Base-by-base conservation (phyloP, 176 grass and related monocot genomes). In the Oryza glaberrima region DNA sequence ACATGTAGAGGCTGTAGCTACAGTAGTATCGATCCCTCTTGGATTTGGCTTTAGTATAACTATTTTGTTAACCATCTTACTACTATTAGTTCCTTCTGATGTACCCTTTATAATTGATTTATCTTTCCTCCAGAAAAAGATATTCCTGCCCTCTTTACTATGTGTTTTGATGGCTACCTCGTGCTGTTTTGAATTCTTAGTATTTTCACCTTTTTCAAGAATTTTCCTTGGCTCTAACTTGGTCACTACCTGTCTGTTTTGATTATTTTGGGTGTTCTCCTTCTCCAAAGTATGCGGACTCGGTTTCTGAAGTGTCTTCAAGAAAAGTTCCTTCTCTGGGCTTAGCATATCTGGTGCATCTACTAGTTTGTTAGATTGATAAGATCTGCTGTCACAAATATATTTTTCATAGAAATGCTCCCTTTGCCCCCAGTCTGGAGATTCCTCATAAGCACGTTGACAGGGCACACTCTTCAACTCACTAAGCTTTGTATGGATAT, bases 21-120 rank as follows among this genome's bases (percentile, higher is more conserved):
- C 47, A 14, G 63, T 44, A 44, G 75, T 28, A 12, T 69, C n/a
- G 14, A 79, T 51, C 5, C 80, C 84, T 78, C 47, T 83, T 83
- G 84, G 66, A 81, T 83, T 94, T 81, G 96, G 93, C 73, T 94
- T 99, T 45, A 96, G 84, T 92, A 96, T 89, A 35, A 96, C 93
- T 83, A 96, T 96, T 88, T 90, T 96, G 77, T 85, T 96, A 45
- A 81, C 72, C 15, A 81, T 46, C 72, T 88, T 74, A n/a, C 75
- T 90, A 84, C 41, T 86, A 70, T 65, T 36, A 19, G 16, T 82
- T 90, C 32, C 71, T 71, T 87, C 70, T 47, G 64, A 11, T 70
- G 48, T 45, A 60, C 84, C 30, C 25, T 9, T 63, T 76, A 20
- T 76, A 63, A 77, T 92, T 11, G 75, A 63, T 83, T 86, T 92